phyloP scores from a whole-genome alignment of 2,329 filamentous ascomycete genomes.

The Neocatenulostroma microsporum region DNA sequence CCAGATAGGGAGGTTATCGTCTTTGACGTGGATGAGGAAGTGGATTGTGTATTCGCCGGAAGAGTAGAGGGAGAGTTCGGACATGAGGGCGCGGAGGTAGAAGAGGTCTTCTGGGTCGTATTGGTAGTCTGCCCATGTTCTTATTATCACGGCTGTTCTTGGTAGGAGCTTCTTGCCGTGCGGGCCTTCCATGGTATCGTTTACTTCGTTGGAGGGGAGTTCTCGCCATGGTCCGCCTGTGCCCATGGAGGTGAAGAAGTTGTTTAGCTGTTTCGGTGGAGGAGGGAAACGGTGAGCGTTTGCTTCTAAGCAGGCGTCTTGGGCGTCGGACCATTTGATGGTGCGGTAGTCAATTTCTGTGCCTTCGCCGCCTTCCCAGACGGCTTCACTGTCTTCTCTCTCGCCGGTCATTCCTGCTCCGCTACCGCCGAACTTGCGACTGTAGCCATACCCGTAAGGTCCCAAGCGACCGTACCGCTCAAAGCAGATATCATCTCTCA shows the following conservation, averaged over 20 bases:
- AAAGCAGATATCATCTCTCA: slow-evolving; percentile 43
- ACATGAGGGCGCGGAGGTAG: slow-evolving; percentile 74
- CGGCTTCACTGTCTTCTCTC: slow-evolving; percentile 36
- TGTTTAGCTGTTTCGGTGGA: slow-evolving; percentile 25
- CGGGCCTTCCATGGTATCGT: slow-evolving; percentile 20
- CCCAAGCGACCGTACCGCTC: slow-evolving; percentile 45
- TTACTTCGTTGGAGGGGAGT: slow-evolving; percentile 1
- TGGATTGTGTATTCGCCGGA: slow-evolving; percentile 83
- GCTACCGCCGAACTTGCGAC: slow-evolving; percentile 39
- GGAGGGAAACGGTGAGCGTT: slow-evolving; percentile 43
- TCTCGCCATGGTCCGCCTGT: slow-evolving; percentile 22
- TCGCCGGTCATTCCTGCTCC: slow-evolving; percentile 42
- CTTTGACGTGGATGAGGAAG: slow-evolving; percentile 76
- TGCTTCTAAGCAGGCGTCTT: slow-evolving; percentile 42
- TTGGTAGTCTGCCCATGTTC: slow-evolving; percentile 73
- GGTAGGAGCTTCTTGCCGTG: slow-evolving; percentile 34
- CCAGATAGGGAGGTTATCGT: slow-evolving; percentile 68
- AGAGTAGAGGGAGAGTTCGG: slow-evolving; percentile 70
- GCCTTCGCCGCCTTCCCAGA: slow-evolving; percentile 44
- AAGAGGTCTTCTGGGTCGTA: slow-evolving; percentile 74
- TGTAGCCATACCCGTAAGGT: slow-evolving; percentile 45
- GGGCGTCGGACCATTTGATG: slow-evolving; percentile 43
- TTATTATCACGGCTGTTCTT: slow-evolving; percentile 74
- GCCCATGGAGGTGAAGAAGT: slow-evolving; percentile 36
- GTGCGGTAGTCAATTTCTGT: slow-evolving; percentile 41